Evolutionary conservation across 352 stramenopile genomes (phyloP), one percentile per base, ranked within the genome.

Genomic region (Globisporangium takayamanum): DNA sequence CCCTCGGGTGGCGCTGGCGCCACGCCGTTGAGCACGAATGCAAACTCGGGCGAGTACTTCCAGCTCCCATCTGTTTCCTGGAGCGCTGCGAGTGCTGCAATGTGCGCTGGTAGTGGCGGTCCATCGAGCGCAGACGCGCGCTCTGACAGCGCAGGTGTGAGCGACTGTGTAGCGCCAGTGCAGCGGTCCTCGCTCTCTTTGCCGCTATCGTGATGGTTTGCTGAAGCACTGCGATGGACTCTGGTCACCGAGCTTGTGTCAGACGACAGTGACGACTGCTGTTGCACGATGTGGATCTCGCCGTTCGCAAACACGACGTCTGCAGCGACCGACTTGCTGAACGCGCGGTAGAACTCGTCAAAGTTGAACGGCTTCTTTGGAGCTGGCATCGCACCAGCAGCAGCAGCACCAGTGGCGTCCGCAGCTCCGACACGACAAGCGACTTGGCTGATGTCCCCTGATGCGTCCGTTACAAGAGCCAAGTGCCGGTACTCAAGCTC

Each of bases 11-110:
- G 78, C 33, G 62, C 68, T 22, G 74, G 60, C 0, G 73, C 74
- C 2, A 72, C 64, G 25, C 64, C 69, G 30, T 86, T 73, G 56
- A 90, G 58, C 28, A 83, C 69, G 48, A 71, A 87, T 45, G 71
- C 57, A 51, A 90, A 87, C 36, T 68, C 78, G 20, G 62, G 74
- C 5, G 77, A 76, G 50, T 75, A 90, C 48, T 59, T 48, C 78
- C 80, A 90, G 63, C 80, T 90, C 25, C 80, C 80, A 39, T 90
- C 76, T 3, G 70, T 50, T n/a, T 80, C 67, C 47, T 90, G 80
- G 1, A 83, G 64, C 42, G 72, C 67, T 0, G 76, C 22, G 11
- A 90, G 60, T 15, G 72, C 72, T 49, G 67, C 47, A 33, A 89
- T 64, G 45, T 76, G 66, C 26, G 61, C 57, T 2, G 80, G 77